phyloP scores from a whole-genome alignment of 495 filamentous ascomycete genomes.

The Aspergillus campestris region DNA sequence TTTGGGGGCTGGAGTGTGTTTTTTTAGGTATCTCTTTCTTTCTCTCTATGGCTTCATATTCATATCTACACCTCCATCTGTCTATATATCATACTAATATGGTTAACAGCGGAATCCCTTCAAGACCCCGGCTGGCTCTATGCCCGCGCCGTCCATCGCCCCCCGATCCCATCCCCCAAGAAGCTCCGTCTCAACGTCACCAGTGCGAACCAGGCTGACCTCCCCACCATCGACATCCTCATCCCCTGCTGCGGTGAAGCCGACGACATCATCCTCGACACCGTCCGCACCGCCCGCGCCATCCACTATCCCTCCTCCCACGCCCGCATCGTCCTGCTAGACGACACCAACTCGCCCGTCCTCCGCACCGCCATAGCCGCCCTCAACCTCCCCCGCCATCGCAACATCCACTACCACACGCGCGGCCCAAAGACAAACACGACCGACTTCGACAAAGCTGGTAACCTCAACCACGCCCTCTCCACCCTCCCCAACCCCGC shows the following conservation, averaged over 20 bases:
- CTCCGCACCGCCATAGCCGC: slow-evolving; percentile 24
- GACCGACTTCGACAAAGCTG: slow-evolving; percentile 43
- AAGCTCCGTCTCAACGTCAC: no score
- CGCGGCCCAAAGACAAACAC: slow-evolving; percentile 29
- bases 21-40: no score
- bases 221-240: slow-evolving; percentile 40
- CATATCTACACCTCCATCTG: no score
- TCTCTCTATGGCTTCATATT: no score
- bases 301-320: slow-evolving; percentile 40
- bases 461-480: slow-evolving; percentile 46
- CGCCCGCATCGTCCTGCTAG: slow-evolving; percentile 41
- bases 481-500: slow-evolving; percentile 28
- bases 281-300: slow-evolving; percentile 37
- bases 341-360: slow-evolving; percentile 36
- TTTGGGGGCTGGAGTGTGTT: no score
- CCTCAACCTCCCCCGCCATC: slow-evolving; percentile 14
- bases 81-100: no score
- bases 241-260: slow-evolving; percentile 43
- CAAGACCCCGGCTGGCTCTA: no score
- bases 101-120: no score
- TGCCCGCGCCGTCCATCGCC: no score
- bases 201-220: background rate
- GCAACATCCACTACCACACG: slow-evolving; percentile 39
- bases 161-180: no score
- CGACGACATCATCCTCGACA: slow-evolving; percentile 43